Conservation (phyloP, 805 yeast species). For the Candida broadrunensis region DNA sequence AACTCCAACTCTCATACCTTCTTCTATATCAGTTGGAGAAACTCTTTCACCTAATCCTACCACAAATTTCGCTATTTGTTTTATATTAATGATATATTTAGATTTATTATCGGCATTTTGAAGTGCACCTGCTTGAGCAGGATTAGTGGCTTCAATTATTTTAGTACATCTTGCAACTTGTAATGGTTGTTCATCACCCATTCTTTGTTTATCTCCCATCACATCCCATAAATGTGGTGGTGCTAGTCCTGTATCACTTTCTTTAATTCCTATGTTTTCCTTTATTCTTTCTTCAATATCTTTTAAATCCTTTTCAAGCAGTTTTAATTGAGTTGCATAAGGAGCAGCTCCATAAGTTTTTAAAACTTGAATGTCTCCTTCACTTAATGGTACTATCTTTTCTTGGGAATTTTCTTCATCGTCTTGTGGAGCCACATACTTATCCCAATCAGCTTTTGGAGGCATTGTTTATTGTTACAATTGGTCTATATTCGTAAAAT, state of each 20-base stretch:
- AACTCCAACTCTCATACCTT: conserved; percentile 99
- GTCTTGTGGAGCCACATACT: conserved; percentile 85
- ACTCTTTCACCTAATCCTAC: conserved; percentile 96
- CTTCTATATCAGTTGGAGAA: conserved; percentile 97
- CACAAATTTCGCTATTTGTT: conserved; percentile 97
- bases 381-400: conserved; percentile 81
- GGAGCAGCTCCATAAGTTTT: conserved; percentile 99
- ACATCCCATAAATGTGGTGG: conserved; percentile 98
- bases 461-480: conserved; percentile 76
- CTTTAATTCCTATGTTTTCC: conserved; percentile 91
- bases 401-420: conserved; percentile 61
- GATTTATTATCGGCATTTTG: conserved; percentile 77
- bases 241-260: conserved; percentile 96
- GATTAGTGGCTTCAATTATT: conserved; percentile 67
- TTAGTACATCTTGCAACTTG: conserved; percentile 99
- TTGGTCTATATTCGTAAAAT: no score
- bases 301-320: conserved; percentile 82
- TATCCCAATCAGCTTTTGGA: conserved; percentile 98
- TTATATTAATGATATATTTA: conserved; percentile 92
- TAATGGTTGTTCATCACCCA: conserved; percentile 90
- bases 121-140: conserved; percentile 30
- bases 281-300: conserved; percentile 83
- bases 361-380: conserved; percentile 95
- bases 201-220: conserved; percentile 89
- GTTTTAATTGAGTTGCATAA: conserved; percentile 76